Conservation (phyloP, 441 rosid genomes). For the Omphalea diandra region DNA sequence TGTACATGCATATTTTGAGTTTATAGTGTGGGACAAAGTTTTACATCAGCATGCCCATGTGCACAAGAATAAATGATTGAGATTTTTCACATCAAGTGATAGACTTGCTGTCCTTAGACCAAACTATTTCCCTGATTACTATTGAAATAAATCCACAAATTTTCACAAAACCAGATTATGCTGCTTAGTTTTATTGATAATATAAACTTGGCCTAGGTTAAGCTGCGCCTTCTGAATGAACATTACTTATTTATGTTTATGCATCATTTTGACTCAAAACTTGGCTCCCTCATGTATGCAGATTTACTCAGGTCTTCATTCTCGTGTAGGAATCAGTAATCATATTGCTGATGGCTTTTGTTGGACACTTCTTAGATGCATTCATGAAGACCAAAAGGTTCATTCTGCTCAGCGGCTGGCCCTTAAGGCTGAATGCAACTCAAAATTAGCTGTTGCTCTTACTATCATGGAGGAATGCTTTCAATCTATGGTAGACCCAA, state of each 20-base stretch:
- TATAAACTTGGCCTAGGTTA: neutral
- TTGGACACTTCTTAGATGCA: constrained; percentile 88
- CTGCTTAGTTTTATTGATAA: neutral
- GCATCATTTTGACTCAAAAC: constrained; percentile 21
- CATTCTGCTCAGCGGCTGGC: constrained; percentile 73
- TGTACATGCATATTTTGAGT: neutral
- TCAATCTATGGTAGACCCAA: constrained; percentile 91
- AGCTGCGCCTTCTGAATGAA: neutral
- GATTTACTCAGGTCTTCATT: constrained; percentile 77
- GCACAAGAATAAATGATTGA: no score
- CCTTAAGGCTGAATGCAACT: constrained; percentile 93
- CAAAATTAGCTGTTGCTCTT: constrained; percentile 88
- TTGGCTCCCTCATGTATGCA: constrained; percentile 38
- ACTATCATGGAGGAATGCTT: constrained; percentile 96
- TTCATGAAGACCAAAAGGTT: constrained; percentile 80
- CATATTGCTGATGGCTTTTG: constrained; percentile 60
- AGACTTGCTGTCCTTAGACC: neutral
- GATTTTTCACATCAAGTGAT: no score
- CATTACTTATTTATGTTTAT: neutral
- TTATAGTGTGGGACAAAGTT: no score
- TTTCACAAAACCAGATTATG: neutral
- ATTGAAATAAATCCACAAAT: neutral
- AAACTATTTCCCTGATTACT: neutral
- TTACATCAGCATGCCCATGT: no score
- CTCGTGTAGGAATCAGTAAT: constrained; percentile 66